A percentile compares a stretch with the other conserved stretches of the same genome.
phyloP scores from a whole-genome alignment of 1,139 yeast genomes.

The Saccharomyces pastorianus region DNA sequence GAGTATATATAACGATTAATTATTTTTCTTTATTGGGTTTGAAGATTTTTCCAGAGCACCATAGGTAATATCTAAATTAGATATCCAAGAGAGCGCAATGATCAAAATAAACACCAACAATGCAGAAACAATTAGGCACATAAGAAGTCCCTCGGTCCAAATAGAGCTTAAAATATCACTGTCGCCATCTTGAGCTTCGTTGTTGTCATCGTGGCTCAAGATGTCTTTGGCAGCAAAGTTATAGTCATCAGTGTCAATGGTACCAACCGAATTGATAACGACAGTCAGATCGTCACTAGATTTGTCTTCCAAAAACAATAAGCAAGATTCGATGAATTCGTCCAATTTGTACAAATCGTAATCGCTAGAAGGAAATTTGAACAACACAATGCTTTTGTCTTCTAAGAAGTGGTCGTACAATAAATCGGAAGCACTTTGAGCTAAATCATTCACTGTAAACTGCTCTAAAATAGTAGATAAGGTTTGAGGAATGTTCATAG shows the following conservation, averaged over 20 bases:
- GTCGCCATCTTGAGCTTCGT: constrained; percentile 7
- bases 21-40: constrained; percentile 55
- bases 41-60: constrained; percentile 62
- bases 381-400: constrained; percentile 16
- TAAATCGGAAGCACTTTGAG: constrained; percentile 14
- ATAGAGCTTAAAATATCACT: constrained; percentile 22
- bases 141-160: constrained; percentile 50
- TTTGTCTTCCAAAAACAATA: constrained; percentile 18
- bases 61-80: constrained; percentile 56
- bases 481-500: not conserved
- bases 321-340: constrained; percentile 20
- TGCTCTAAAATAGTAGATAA: constrained; percentile 2
- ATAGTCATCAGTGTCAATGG: constrained; percentile 6
- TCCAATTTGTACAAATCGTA: constrained; percentile 21
- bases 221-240: not conserved
- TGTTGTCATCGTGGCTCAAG: not conserved
- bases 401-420: constrained; percentile 15
- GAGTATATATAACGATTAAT: constrained; percentile 19
- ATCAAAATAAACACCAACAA: constrained; percentile 44
- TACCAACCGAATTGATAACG: constrained; percentile 12
- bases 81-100: constrained; percentile 55
- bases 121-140: constrained; percentile 51
- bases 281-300: constrained; percentile 14
- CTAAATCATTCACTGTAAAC: constrained; percentile 13
- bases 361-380: constrained; percentile 16